Evolutionary conservation across 768 basidiomycete genomes (phyloP).

Genomic region (Kwoniella mangroviensis): DNA sequence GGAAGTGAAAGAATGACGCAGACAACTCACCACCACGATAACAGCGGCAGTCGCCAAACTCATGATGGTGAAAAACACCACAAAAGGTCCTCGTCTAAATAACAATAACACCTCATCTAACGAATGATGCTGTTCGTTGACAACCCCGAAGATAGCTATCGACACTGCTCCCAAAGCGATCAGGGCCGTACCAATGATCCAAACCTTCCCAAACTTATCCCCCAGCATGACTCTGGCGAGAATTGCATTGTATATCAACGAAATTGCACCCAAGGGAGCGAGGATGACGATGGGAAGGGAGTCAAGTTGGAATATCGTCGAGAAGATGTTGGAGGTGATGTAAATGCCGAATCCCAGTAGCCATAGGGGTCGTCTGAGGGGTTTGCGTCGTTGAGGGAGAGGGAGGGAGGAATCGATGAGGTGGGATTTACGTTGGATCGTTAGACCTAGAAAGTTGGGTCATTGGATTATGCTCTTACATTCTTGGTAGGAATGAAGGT

Average conservation of each 20-base stretch:
- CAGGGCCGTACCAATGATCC: constrained; percentile 82
- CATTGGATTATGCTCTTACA: not conserved
- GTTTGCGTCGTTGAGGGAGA: constrained; percentile 67
- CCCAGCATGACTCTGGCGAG: constrained; percentile 83
- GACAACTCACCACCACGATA: constrained; percentile 65
- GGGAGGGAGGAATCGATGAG: constrained; percentile 77
- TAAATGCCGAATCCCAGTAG: constrained; percentile 83
- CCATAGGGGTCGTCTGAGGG: constrained; percentile 85
- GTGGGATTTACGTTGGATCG: constrained; percentile 92
- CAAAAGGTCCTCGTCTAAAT: constrained; percentile 75
- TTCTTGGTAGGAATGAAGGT: not conserved
- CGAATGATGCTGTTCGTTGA: constrained; percentile 82
- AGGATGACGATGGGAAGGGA: constrained; percentile 93
- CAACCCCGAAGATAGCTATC: constrained; percentile 89
- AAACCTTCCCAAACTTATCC: constrained; percentile 81
- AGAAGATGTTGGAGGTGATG: constrained; percentile 83
- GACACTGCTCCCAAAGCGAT: constrained; percentile 87
- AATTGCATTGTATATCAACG: constrained; percentile 90
- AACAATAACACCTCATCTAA: constrained; percentile 80
- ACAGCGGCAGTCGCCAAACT: constrained; percentile 66
- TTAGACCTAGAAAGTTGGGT: constrained; percentile 64
- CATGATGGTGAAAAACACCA: constrained; percentile 78
- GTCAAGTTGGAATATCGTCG: constrained; percentile 88
- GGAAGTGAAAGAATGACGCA: constrained; percentile 6
- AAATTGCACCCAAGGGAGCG: constrained; percentile 91